A percentile compares a stretch with the other conserved stretches of the same genome.
phyloP scores from a whole-genome alignment of 257 asterid genomes.

The Leptodermis oblonga region DNA sequence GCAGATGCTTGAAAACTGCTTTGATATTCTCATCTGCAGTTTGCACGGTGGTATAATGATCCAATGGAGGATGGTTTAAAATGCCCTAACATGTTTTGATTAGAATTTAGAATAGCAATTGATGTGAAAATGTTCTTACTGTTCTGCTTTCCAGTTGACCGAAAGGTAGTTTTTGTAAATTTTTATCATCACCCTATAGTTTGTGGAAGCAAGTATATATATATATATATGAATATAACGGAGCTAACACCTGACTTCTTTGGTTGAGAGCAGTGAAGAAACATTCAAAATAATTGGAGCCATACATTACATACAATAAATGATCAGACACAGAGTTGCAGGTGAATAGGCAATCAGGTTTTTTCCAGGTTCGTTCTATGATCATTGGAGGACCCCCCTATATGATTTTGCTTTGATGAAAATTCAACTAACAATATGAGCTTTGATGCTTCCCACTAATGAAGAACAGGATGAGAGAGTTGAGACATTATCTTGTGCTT shows the following conservation, averaged over 20 bases:
- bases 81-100: background rate
- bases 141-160: background rate
- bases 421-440: background rate
- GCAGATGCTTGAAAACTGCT: background rate
- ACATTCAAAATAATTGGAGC: conserved; percentile 8
- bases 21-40: background rate
- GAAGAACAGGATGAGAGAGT: background rate
- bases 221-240: no score
- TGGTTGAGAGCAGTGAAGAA: background rate
- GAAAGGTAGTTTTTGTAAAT: background rate
- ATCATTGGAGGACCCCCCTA: conserved; percentile 15
- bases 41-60: background rate
- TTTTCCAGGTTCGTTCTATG: conserved; percentile 2
- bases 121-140: background rate
- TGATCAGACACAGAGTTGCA: background rate
- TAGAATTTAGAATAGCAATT: background rate
- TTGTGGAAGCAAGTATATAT: background rate
- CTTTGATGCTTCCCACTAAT: background rate
- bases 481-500: conserved; percentile 10
- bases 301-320: no score
- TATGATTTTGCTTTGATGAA: background rate
- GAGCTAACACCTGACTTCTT: conserved; percentile 4
- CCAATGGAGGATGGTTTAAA: background rate
- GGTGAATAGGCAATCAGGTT: background rate
- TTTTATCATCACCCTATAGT: background rate